Conservation (phyloP, 345 rosid genomes). For the Citrus medica region DNA sequence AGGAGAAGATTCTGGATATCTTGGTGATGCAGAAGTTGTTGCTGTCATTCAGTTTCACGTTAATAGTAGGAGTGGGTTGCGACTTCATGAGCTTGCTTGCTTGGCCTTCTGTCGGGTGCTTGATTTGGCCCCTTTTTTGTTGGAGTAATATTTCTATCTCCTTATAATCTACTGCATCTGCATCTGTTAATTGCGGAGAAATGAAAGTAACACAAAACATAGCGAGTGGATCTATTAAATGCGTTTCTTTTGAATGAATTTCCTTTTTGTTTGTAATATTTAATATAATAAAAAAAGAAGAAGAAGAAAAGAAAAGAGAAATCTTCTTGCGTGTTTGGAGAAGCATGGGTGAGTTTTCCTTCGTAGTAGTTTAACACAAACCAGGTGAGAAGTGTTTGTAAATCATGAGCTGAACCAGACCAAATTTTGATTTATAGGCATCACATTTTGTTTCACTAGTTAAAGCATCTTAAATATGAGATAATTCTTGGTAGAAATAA, state of each 20-base stretch:
- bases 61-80: conserved; percentile 54
- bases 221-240: background rate
- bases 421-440: background rate
- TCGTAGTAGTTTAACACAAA: background rate
- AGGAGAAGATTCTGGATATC: conserved; percentile 16
- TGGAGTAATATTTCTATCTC: conserved; percentile 39
- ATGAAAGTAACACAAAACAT: background rate
- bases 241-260: background rate
- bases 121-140: conserved; percentile 63
- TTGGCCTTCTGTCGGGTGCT: conserved; percentile 78
- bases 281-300: background rate
- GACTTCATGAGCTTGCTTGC: conserved; percentile 87
- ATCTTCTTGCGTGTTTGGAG: background rate
- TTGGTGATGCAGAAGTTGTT: conserved; percentile 38
- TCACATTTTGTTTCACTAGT: background rate
- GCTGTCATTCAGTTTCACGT: conserved; percentile 50
- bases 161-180: background rate
- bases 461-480: background rate
- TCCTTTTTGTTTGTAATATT: background rate
- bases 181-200: background rate
- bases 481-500: background rate
- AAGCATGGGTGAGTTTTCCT: background rate
- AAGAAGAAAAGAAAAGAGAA: background rate
- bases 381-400: background rate
- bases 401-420: background rate